Base-by-base conservation (phyloP, 2,329 filamentous ascomycete species). In the Diaporthe helianthi region DNA sequence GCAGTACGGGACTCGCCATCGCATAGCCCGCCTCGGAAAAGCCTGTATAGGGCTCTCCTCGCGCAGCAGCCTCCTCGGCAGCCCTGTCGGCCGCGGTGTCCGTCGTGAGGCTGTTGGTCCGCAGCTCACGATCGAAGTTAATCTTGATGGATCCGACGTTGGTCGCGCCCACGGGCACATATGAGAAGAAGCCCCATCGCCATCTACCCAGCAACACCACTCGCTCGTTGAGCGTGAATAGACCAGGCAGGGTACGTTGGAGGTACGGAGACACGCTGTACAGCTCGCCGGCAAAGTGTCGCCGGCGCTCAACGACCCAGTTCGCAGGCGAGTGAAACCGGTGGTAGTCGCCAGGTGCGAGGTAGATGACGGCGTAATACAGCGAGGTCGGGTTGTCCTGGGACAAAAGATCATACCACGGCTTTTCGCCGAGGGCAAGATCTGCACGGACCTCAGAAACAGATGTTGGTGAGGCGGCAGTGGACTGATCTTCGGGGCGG, bases 171-270 rank as follows among this genome's bases (percentile, higher is more conserved):
- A 99, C 96, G 17, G 97, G 94, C 0, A 93, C 95, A 82, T 94
- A 98, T 73, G 91, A 92, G 85, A 99, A 99, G 87, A 99, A 98
- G 22, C 96, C 96, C 88, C 93, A 97, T 68, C 94, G 92, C 96
- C 96, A 99, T 69, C 94, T 88, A 22, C 96, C 96, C 1, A 99
- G 86, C 0, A 99, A 88, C 1, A 97, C 96, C 29, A 99, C 93
- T 67, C 96, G 90, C 82, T 99, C 96, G 80, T 99, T 99, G 24
- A 99, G 85, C 0, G 95, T 98, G 83, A 99, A 99, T 1, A 99
- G 88, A 2, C 95, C 95, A 0, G 96, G 96, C 0, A 99, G 86
- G 0, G 93, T 97, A 73, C 93, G 91, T 79, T 98, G 94, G 15
- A 99, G 87, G 80, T 98, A 99, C 0, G 96, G 96, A 0, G 93